Base-by-base conservation (phyloP, 148 eudicot species). In the Camellia japonica region DNA sequence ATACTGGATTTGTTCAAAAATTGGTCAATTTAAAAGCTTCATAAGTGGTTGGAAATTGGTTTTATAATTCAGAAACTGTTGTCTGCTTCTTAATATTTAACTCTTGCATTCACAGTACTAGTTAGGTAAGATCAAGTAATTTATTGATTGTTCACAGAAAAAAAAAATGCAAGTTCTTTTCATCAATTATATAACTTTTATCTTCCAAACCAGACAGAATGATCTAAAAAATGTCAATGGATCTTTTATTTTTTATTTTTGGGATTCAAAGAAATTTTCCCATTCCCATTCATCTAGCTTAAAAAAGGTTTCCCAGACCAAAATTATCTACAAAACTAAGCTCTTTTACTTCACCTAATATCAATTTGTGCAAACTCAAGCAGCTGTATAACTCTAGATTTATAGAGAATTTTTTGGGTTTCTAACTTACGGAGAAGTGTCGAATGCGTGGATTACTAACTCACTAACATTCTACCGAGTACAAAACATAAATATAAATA, bases 181-280 rank as follows among this genome's bases (percentile, higher is more conserved):
- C 9, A 47, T 19, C 19, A 44, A 38, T 64, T 47, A 66, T 43
- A 5, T 54, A 73, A 68, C 73, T 78, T 52, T 51, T 41, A 78
- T 52, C 54, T 56, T 56, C 60, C 49, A 20, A 52, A 67, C 52
- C 74, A 56, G 79, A 76, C 83, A 75, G 58, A 23, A 59, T 68
- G 68, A 68, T 76, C 61, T 44, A 43, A 23, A 56, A 55, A 6
- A 63, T 60, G 59, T 71, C 58, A 71, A 49, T 30, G 38, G 38
- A 30, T 30, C 38, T 30, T 30, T 30, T 30, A 30, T 30, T 30
- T 30, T 30, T 30, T 30, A 30, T 49, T 47, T 4, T 55, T 19
- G 14, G 43, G 23, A 30, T 46, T 52, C 52, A 46, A 52, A 18
- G 52, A 71, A 43, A 11, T 12, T 23, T 11, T 19, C 20, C 9